Conservation (phyloP, 2,329 filamentous ascomycete species). For the Pseudocercospora eumusae region DNA sequence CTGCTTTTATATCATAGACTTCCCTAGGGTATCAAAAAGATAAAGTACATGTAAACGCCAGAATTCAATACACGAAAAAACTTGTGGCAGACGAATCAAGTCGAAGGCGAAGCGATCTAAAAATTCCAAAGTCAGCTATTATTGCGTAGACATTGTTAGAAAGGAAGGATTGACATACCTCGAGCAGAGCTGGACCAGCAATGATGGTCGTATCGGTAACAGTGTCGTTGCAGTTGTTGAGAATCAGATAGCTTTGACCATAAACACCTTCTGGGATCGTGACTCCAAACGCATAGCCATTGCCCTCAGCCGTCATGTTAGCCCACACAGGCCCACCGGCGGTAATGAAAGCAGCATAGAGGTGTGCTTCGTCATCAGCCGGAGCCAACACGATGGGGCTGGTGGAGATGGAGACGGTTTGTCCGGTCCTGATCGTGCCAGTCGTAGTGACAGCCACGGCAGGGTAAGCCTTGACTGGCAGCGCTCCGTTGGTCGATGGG, state of each 20-base stretch:
- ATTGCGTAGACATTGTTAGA: not conserved
- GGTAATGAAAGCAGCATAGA: conserved; percentile 30
- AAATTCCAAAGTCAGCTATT: not conserved
- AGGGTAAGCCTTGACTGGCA: conserved; percentile 57
- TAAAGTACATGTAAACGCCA: conserved; percentile 1
- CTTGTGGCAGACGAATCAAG: not conserved
- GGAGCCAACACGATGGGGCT: conserved; percentile 19
- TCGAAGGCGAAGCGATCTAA: conserved; percentile 3
- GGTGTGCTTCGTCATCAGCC: conserved; percentile 13
- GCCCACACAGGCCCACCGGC: conserved; percentile 26
- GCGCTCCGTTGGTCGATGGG: conserved; percentile 54
- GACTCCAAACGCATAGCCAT: conserved; percentile 27
- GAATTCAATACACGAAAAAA: not conserved
- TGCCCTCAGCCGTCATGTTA: conserved; percentile 17
- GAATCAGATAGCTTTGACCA: conserved; percentile 31
- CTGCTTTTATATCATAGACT: not conserved
- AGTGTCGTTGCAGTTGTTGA: conserved; percentile 28
- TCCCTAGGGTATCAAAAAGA: not conserved
- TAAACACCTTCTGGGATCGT: conserved; percentile 28
- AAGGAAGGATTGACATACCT: conserved; percentile 18
- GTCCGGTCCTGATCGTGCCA: conserved; percentile 23
- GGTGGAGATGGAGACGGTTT: conserved; percentile 21
- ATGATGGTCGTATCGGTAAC: conserved; percentile 27
- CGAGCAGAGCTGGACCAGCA: conserved; percentile 30
- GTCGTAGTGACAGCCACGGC: conserved; percentile 12